Conservation (phyloP, 2,329 filamentous ascomycete species). For the Talaromyces sp. region DNA sequence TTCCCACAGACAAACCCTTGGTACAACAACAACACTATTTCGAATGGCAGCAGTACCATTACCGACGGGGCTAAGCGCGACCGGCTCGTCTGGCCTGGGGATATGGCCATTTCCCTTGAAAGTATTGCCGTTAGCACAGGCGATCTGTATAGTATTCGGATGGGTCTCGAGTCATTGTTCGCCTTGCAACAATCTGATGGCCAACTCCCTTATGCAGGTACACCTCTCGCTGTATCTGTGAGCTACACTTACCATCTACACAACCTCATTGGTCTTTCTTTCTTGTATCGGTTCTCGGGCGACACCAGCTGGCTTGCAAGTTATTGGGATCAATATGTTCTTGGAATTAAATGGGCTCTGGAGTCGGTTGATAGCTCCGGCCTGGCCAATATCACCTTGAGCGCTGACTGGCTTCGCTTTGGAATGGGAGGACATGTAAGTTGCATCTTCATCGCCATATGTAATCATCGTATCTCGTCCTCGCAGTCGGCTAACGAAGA, state of each 20-base stretch:
- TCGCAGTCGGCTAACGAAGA: background rate
- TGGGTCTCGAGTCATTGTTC: slow-evolving; percentile 54
- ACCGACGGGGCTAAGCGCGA: slow-evolving; percentile 48
- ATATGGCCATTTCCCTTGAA: slow-evolving; percentile 61
- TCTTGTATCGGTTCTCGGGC: slow-evolving; percentile 50
- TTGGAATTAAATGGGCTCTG: slow-evolving; percentile 47
- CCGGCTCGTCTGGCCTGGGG: slow-evolving; percentile 61
- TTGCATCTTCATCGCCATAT: background rate
- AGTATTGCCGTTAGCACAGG: slow-evolving; percentile 58
- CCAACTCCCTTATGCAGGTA: slow-evolving; percentile 55
- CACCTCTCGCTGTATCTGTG: slow-evolving; percentile 43
- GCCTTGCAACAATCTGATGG: slow-evolving; percentile 49
- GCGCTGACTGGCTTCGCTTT: slow-evolving; percentile 52
- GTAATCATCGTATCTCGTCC: no score
- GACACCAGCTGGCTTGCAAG: slow-evolving; percentile 43
- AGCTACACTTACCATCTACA: slow-evolving; percentile 62
- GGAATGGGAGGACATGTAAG: slow-evolving; percentile 54
- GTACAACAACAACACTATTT: slow-evolving; percentile 35
- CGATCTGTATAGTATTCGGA: slow-evolving; percentile 54
- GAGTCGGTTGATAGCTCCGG: slow-evolving; percentile 46
- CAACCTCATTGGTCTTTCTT: slow-evolving; percentile 49
- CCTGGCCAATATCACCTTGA: slow-evolving; percentile 50
- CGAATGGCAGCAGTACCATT: slow-evolving; percentile 36
- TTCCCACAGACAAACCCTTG: slow-evolving; percentile 26
- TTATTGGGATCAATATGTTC: slow-evolving; percentile 50